phyloP scores from a whole-genome alignment of 1,284 basidiomycete genomes.

The Microbotryomycetes sp. region DNA sequence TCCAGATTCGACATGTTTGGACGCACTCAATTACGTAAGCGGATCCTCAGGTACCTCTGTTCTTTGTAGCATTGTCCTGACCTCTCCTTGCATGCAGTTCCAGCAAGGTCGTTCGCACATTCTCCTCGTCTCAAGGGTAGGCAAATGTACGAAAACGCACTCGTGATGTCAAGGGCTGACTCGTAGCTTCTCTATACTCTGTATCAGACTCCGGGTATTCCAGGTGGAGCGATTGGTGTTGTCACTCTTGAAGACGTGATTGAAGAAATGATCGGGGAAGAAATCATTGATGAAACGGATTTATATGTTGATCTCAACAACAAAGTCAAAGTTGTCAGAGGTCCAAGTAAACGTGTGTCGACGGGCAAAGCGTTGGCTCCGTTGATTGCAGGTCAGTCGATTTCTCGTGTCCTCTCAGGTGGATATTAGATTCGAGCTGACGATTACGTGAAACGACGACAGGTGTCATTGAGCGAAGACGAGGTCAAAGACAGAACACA shows the following conservation, averaged over 20 bases:
- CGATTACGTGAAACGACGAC: too few relatives aligned
- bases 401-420: not conserved
- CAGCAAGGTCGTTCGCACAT: slow-evolving; percentile 94
- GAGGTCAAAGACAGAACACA: slow-evolving; percentile 20
- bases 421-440: not conserved
- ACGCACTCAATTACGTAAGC: slow-evolving; percentile 51
- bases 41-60: not conserved
- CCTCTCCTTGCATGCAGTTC: slow-evolving; percentile 40
- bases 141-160: slow-evolving; percentile 60
- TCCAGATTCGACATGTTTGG: slow-evolving; percentile 78
- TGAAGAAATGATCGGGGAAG: slow-evolving; percentile 78
- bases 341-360: slow-evolving; percentile 22
- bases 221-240: slow-evolving; percentile 44
- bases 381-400: slow-evolving; percentile 28
- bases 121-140: slow-evolving; percentile 67
- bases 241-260: slow-evolving; percentile 49
- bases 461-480: slow-evolving; percentile 32
- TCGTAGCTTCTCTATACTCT: slow-evolving; percentile 48
- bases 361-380: slow-evolving; percentile 33
- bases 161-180: slow-evolving; percentile 65
- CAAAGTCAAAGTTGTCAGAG: slow-evolving; percentile 36
- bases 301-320: slow-evolving; percentile 37
- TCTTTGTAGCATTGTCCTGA: not conserved
- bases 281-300: slow-evolving; percentile 44
- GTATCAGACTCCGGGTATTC: slow-evolving; percentile 45